Percentiles rank a stretch among this genome's conserved stretches.
Conservation (phyloP, 1,139 yeast genomes). For the Hansenula lynferdii region DNA sequence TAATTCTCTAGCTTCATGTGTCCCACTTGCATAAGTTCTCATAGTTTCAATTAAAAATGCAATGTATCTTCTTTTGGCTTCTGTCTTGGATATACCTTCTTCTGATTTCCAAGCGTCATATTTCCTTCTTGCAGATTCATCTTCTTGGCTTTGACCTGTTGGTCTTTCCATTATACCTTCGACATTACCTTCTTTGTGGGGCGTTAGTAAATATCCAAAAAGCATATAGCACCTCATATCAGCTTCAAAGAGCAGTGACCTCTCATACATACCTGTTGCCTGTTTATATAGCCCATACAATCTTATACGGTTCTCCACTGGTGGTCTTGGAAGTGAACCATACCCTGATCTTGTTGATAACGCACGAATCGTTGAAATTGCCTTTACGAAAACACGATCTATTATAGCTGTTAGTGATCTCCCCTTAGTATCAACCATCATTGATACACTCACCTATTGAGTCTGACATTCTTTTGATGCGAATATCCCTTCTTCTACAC, state of each 20-base stretch:
- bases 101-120: slow-evolving; percentile 88
- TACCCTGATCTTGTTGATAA: slow-evolving; percentile 64
- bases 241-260: no score
- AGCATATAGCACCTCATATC: no score
- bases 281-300: slow-evolving; percentile 83
- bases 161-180: slow-evolving; percentile 66
- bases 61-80: slow-evolving; percentile 71
- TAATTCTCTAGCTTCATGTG: slow-evolving; percentile 63
- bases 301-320: slow-evolving; percentile 63
- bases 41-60: slow-evolving; percentile 67
- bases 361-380: slow-evolving; percentile 73
- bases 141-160: slow-evolving; percentile 52
- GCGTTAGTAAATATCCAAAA: background rate
- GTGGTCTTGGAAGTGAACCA: slow-evolving; percentile 76
- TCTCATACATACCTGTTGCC: slow-evolving; percentile 51
- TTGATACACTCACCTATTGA: slow-evolving; percentile 36
- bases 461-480: no score
- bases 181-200: slow-evolving; percentile 59
- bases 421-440: no score
- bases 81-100: slow-evolving; percentile 63
- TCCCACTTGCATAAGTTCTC: slow-evolving; percentile 64
- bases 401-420: slow-evolving; percentile 8
- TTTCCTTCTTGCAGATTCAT: slow-evolving; percentile 64
- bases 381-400: slow-evolving; percentile 79
- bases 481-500: no score